Percentiles rank a stretch among this genome's conserved stretches.
Evolutionary conservation across 2,329 filamentous ascomycete genomes (phyloP).

Genomic region (Mollisiaceae sp.): DNA sequence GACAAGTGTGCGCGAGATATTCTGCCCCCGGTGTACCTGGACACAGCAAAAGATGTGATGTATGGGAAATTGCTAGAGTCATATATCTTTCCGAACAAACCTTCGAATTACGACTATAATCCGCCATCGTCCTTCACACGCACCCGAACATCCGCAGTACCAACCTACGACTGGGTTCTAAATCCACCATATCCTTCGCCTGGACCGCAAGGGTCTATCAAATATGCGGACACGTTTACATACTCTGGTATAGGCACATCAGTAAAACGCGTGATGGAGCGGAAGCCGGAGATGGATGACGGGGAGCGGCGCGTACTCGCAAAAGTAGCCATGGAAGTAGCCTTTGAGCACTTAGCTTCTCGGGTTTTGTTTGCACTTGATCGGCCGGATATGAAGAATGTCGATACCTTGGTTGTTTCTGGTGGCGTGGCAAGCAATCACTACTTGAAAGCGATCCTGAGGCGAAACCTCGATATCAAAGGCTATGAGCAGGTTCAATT

Average conservation of each 20-base stretch:
- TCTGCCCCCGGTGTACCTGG: conserved; percentile 65
- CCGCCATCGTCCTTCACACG: conserved; percentile 56
- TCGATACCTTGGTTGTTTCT: conserved; percentile 76
- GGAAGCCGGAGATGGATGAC: conserved; percentile 51
- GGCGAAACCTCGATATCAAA: conserved; percentile 63
- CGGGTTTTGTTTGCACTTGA: conserved; percentile 75
- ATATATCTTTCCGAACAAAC: conserved; percentile 71
- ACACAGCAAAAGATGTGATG: conserved; percentile 66
- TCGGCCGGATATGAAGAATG: conserved; percentile 31
- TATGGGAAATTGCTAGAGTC: conserved; percentile 81
- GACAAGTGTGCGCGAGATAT: conserved; percentile 85
- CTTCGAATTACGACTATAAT: conserved; percentile 46
- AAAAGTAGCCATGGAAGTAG: conserved; percentile 74
- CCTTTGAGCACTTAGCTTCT: conserved; percentile 85
- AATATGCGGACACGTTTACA: conserved; percentile 57
- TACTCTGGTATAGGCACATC: conserved; percentile 75
- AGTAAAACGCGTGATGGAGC: conserved; percentile 61
- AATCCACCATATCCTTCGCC: conserved; percentile 66
- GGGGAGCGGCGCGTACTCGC: conserved; percentile 73
- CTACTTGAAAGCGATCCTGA: conserved; percentile 73
- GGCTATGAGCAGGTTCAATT: conserved; percentile 62
- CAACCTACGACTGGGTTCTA: conserved; percentile 69
- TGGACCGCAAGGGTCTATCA: conserved; percentile 48
- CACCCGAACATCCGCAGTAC: conserved; percentile 53
- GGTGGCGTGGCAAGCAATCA: conserved; percentile 89